Base-by-base conservation (phyloP, 208 protist genomes). In the Vickermania ingenoplastis region DNA sequence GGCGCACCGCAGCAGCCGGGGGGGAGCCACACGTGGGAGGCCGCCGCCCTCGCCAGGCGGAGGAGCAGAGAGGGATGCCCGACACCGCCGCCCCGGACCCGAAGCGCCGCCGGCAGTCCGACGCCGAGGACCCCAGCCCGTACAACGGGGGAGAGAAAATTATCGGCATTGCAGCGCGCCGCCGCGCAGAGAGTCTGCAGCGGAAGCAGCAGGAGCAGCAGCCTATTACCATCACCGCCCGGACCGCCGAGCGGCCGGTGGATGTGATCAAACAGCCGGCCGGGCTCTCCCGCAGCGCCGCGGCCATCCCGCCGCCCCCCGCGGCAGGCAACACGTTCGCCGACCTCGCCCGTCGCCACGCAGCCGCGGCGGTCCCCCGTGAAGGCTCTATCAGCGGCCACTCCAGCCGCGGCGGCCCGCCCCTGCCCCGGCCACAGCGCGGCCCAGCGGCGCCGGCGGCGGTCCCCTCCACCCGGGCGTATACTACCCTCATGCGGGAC, bases 161-260 rank as follows among this genome's bases (percentile, higher is more conserved):
- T 53, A 79, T 92, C 49, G 86, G 82, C 58, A 90, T 90, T 51
- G 82, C 86, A 2, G 86, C 82, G 1, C 68, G 79, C 26, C 72
- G 75, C n/a, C 79, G 77, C 21, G 74, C 76, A 23, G 81, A 75
- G 59, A 81, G 81, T 54, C 69, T 81, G 3, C 66, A 79, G 48
- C 69, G 68, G 66, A 48, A 48, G 21, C 24, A 2, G 24, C 30
- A 31, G 2, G 59, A 77, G 41, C 41, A 64, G 36, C 69, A 56
- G 36, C 61, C 81, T 22, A 78, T 93, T 59, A 81, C 75, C 0
- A 93, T 93, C 31, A 68, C 75, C 3, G 86, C 81, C 7, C 69
- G 83, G 2, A 77, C 59, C 31, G 86, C 86, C 1, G 69, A 81
- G 41, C 71, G 76, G 61, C 86, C 82, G n/a, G 51, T 26, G 24